Percentiles rank a stretch among this genome's conserved stretches.
phyloP scores from a whole-genome alignment of 768 basidiomycete species.

The Kwoniella bestiolae region DNA sequence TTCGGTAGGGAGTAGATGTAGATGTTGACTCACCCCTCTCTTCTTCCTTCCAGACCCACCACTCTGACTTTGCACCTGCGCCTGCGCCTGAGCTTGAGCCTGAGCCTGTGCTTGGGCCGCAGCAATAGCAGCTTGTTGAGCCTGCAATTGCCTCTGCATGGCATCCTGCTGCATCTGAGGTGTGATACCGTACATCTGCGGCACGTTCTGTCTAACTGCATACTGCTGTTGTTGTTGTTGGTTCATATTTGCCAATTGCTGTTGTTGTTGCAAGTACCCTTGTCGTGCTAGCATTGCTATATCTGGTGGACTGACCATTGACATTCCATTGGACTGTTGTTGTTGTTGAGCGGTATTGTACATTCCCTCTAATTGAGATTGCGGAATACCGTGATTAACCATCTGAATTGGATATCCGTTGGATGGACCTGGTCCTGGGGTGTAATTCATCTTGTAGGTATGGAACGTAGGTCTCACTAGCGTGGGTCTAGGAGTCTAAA shows the following conservation, averaged over 20 bases:
- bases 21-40: slow-evolving; percentile 28
- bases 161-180: slow-evolving; percentile 20
- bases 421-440: neutral
- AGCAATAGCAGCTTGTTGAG: slow-evolving; percentile 13
- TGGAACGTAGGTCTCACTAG: too few relatives aligned
- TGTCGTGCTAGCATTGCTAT: slow-evolving; percentile 34
- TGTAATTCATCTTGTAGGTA: neutral
- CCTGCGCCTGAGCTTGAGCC: slow-evolving; percentile 13
- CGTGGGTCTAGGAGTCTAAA: too few relatives aligned
- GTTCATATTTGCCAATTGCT: slow-evolving; percentile 27
- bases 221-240: neutral
- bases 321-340: neutral
- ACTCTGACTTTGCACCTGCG: slow-evolving; percentile 15
- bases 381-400: neutral
- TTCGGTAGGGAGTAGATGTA: too few relatives aligned
- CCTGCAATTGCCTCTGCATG: slow-evolving; percentile 8
- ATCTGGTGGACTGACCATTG: slow-evolving; percentile 30
- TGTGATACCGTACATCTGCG: slow-evolving; percentile 12
- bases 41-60: slow-evolving; percentile 22
- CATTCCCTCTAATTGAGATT: neutral
- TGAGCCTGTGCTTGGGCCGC: slow-evolving; percentile 11
- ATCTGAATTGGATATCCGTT: neutral
- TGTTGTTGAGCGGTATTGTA: neutral
- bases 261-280: slow-evolving; percentile 33
- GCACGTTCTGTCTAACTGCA: too few relatives aligned